Base-by-base conservation (phyloP, 352 stramenopile genomes). In the Phytopythium oedochilum region DNA sequence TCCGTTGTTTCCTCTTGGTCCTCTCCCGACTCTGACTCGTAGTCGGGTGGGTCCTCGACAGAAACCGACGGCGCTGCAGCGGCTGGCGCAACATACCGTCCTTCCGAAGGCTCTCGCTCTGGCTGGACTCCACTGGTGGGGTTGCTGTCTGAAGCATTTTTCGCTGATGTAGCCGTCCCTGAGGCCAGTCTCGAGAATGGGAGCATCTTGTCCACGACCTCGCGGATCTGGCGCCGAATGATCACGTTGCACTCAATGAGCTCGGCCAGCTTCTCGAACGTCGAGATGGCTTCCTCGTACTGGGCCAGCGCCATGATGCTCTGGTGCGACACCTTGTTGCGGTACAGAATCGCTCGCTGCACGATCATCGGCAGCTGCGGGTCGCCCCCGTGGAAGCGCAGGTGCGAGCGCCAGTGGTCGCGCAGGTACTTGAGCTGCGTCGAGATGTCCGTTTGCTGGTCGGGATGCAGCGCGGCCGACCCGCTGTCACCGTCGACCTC, bases 251-350 rank as follows among this genome's bases (percentile, higher is more conserved):
- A 71, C 36, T 71, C 64, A n/a, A 73, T 69, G 17, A 73, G 57
- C 28, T 71, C 68, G 1, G 64, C 61, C 39, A 77, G 57, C 28
- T 36, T 53, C 59, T 77, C 54, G 35, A 70, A 77, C 12, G 68
- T 77, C 39, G 59, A 62, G 31, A 77, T 66, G 25, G 64, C 68
- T 1, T 47, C 31, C 25, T 69, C 51, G 46, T 73, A 73, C 59
- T 73, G 55, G 14, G 39, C n/a, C 15, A 69, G 25, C 20, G 55
- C 61, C 48, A 77, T 55, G 23, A 63, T 45, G 29, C 57, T 73
- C 47, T 77, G 68, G 35, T 77, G 68, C 1, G 68, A 51, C 29
- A 77, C 64, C 53, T 73, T 68, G 56, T 77, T 77, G 23, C 68
- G 52, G 46, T 63, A 69, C 48, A 63, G 23, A 3, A 77, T 55